Base-by-base conservation (phyloP, 495 filamentous ascomycete genomes). In the Penicillium canescens region DNA sequence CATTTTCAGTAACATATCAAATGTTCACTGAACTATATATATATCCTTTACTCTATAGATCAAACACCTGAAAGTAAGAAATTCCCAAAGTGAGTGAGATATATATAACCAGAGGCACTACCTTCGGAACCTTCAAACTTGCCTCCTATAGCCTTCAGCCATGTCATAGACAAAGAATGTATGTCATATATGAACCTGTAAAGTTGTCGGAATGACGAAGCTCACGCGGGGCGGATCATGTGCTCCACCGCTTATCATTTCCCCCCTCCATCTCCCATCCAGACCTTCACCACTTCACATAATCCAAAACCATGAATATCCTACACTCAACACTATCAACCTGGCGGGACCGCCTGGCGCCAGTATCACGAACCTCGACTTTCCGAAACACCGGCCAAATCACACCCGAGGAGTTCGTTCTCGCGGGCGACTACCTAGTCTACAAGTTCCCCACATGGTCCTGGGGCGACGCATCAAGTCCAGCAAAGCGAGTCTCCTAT, bases 371-470 rank as follows among this genome's bases (percentile, higher is more conserved):
- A 69, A 94, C 84, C 43, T 96, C 92, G 6, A 98, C 90, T 52
- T 99, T 99, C 78, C 91, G 92, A 56, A 78, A 78, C 54, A 96
- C 91, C 3, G 94, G 94, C 59, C 87, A 98, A 72, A 91, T 99
- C 73, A 98, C 95, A 0, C 93, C 93, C 38, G 95, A 97, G 67
- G 94, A 99, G 79, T 99, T 99, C 69, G 79, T 96, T 13, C 86
- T 87, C 4, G 95, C 94, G 3, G 94, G 95, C 59, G 94, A 99
- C 75, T 99, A 97, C 72, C 88, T 99, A 36, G 92, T 96, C 65
- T 96, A 93, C 84, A 98, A 96, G 77, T 99, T 99, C 72, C 94
- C 94, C 6, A 94, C 93, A 41, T 99, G 94, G 94, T 87, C 90
- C n/a, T 99, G 94, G 94, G 83, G 85, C 52, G 90, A 93, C 60